These are phyloP conservation scores for Rosa multiflora DNA, from an alignment of 306 rosid species.

Conservation along the genomic window DNA sequence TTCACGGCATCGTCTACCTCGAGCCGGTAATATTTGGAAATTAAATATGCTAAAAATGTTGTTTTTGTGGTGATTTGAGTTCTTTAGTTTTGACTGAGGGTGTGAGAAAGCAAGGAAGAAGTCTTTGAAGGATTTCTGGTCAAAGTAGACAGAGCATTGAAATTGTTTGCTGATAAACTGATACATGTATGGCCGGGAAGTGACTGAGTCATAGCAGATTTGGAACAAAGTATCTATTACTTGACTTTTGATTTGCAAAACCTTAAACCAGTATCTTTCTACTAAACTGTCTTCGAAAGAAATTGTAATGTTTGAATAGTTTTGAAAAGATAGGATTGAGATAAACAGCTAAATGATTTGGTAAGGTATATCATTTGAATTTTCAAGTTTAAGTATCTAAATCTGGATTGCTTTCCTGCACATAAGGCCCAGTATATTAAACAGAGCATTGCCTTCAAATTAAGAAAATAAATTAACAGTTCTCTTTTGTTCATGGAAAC, in stretches of 20 bases:
- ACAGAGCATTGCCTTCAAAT: too few relatives aligned
- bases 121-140: not conserved
- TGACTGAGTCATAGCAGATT: not conserved
- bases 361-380: too few relatives aligned
- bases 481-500: not conserved
- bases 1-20: conserved; percentile 66
- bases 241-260: not conserved
- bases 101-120: not conserved
- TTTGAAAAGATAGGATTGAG: not conserved
- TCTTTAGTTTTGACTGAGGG: too few relatives aligned
- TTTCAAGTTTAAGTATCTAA: too few relatives aligned
- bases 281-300: not conserved
- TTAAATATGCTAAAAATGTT: too few relatives aligned
- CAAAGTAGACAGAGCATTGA: not conserved
- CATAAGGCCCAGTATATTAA: too few relatives aligned
- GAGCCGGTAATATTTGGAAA: conserved; percentile 41
- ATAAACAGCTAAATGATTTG: not conserved
- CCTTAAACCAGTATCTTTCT: not conserved
- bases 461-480: too few relatives aligned
- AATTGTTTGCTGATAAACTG: not conserved
- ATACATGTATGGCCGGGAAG: not conserved
- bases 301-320: not conserved
- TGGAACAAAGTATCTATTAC: not conserved
- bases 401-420: too few relatives aligned
- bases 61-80: too few relatives aligned